Evolutionary conservation across 257 asterid species (phyloP).

Genomic region (Gynochthodes officinalis): DNA sequence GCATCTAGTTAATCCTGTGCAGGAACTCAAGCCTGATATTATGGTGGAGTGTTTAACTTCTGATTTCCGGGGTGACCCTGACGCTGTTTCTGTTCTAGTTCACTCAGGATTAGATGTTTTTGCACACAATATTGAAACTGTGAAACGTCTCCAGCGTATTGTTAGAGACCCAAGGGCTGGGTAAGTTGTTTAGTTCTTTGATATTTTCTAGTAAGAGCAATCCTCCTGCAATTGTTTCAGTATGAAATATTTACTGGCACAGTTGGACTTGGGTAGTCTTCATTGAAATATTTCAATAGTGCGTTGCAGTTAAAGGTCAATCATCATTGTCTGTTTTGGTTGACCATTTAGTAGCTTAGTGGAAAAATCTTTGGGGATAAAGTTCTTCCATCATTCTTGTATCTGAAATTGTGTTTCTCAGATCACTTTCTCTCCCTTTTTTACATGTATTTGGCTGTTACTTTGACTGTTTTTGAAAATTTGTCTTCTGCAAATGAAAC

Average conservation of each 20-base stretch:
- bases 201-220: neutral
- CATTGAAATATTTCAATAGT: neutral
- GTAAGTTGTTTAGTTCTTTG: conserved; percentile 42
- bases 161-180: conserved; percentile 99
- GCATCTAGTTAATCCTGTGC: conserved; percentile 19
- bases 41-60: conserved; percentile 96
- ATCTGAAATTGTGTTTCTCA: neutral
- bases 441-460: neutral
- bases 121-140: conserved; percentile 94
- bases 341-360: neutral
- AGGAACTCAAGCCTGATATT: conserved; percentile 82
- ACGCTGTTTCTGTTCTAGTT: conserved; percentile 70
- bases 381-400: neutral
- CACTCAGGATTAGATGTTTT: conserved; percentile 93
- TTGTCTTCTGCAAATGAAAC: neutral
- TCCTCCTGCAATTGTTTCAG: neutral
- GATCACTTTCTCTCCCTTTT: neutral
- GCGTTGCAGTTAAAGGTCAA: neutral
- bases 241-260: neutral
- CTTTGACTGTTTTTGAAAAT: neutral
- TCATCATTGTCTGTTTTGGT: neutral
- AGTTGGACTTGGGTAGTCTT: neutral
- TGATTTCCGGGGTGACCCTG: conserved; percentile 89
- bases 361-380: neutral
- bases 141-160: conserved; percentile 80